Base-by-base conservation (phyloP, 805 yeast genomes). In the Ogataea ganodermae region DNA sequence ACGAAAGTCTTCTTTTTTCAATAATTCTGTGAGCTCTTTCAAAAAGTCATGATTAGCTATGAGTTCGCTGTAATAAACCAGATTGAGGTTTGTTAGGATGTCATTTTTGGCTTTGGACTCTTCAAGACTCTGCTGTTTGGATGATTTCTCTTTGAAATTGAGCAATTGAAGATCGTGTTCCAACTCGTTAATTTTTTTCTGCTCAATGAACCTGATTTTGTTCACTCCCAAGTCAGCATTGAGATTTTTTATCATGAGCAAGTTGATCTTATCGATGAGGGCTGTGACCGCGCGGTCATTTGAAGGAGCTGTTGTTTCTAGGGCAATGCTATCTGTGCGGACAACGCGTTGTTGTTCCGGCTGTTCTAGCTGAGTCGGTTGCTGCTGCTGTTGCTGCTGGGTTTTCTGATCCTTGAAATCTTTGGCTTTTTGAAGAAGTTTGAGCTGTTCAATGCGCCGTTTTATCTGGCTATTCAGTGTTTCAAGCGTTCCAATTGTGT, bases 21-120 rank as follows among this genome's bases (percentile, higher is more conserved):
- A 28, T 37, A 39, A 23, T 5, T 30, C 33, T 10, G 50, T 35
- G 23, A 61, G 27, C 9, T 63, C 65, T 33, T 54, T 57, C 18
- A 66, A 32, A 14, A 63, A 57, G 21, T 59, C 56, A n/a, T 57
- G 63, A 23, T 60, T 58, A 8, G 68, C 62, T 22, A 55, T 41
- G 26, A 66, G 50, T 44, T 67, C 69, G 33, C 60, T 61, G 40
- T 62, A 61, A 33, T 67, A 67, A 1, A 61, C 42, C 23, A 54
- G 44, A 35, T 66, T 67, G 24, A 66, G 47, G 32, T 62, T 53
- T 2, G 53, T 43, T 13, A 68, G 52, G 6, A 55, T 43, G 1
- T 59, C 60, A 44, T 63, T 69, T 46, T 69, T 70, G 9, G 59
- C 35, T 31, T 59, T 61, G 13, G 62, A 57, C 16, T 68, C 70